Percentiles rank a stretch among this genome's conserved stretches.
Conservation (phyloP, 2,329 filamentous ascomycete species). For the Talaromyces islandicus region DNA sequence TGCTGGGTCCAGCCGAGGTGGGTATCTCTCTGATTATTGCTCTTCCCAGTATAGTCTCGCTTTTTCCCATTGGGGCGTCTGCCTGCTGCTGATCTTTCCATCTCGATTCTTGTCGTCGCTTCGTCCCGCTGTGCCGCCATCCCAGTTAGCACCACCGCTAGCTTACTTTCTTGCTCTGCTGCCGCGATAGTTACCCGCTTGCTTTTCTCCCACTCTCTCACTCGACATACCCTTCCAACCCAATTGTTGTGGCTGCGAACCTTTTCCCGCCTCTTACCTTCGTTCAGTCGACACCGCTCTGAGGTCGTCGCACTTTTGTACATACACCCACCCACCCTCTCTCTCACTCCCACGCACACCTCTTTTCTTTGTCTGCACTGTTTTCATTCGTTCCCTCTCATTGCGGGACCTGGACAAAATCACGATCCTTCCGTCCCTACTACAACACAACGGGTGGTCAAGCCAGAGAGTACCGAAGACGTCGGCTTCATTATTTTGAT, state of each 20-base stretch:
- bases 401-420: not conserved
- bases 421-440: not conserved
- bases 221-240: not conserved
- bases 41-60: not conserved
- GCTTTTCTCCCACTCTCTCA: not conserved
- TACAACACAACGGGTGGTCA: not conserved
- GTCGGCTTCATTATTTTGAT: not conserved
- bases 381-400: not conserved
- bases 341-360: not conserved
- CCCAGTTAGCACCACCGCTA: not conserved
- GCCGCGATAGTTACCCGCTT: not conserved
- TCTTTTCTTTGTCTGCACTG: not conserved
- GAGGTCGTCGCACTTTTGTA: not conserved
- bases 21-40: not conserved
- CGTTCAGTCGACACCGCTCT: not conserved
- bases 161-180: not conserved
- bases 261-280: not conserved
- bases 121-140: not conserved
- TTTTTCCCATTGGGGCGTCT: not conserved
- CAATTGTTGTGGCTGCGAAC: not conserved
- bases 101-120: not conserved
- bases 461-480: not conserved
- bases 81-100: not conserved
- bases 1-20: not conserved
- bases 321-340: not conserved